phyloP scores from a whole-genome alignment of 1,139 yeast species.

The Arxiozyma heterogenica region DNA sequence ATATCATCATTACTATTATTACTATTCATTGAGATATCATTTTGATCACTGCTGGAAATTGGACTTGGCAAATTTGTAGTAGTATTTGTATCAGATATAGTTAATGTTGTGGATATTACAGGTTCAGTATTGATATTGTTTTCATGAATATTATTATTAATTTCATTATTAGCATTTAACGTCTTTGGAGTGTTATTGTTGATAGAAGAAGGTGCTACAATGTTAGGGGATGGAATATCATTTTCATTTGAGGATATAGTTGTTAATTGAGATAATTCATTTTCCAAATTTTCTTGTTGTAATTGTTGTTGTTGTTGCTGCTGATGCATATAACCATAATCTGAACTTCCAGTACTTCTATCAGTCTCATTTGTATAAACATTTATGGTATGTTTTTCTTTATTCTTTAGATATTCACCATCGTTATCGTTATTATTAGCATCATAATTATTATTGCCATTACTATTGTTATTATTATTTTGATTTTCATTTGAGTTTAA shows the following conservation, averaged over 20 bases:
- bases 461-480: no score
- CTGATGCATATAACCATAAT: conserved; percentile 10
- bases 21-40: conserved; percentile 1
- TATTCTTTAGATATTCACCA: conserved; percentile 4
- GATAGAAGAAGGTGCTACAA: not conserved
- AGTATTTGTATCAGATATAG: not conserved
- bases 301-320: conserved; percentile 7
- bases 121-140: not conserved
- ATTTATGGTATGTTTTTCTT: conserved; percentile 16
- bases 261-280: conserved; percentile 2
- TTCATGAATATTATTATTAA: not conserved
- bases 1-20: conserved; percentile 1
- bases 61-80: conserved; percentile 1
- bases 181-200: not conserved
- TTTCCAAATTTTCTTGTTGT: not conserved
- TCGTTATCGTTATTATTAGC: conserved; percentile 4
- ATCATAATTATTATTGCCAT: conserved; percentile 13
- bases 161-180: not conserved
- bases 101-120: not conserved
- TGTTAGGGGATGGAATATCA: not conserved
- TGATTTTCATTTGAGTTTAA: no score
- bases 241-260: conserved; percentile 1
- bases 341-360: conserved; percentile 16
- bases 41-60: not conserved
- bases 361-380: conserved; percentile 25